A percentile compares a stretch with the other conserved stretches of the same genome.
phyloP scores from a whole-genome alignment of 192 early-diverging fungal genomes.

The Physocladia obscura region DNA sequence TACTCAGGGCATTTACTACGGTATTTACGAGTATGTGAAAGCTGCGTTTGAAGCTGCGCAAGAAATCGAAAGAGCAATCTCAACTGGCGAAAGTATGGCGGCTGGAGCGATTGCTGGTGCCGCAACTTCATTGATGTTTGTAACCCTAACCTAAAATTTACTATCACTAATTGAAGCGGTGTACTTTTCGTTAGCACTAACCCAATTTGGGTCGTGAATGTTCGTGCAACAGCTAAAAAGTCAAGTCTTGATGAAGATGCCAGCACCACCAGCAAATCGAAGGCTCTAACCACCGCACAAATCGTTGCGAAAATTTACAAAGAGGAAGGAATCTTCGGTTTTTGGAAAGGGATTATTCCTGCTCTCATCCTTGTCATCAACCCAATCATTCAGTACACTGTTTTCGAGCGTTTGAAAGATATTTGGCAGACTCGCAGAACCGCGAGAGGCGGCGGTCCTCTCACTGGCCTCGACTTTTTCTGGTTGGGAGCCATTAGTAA shows the following conservation, averaged over 20 bases:
- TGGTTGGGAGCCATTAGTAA: slow-evolving; percentile 93
- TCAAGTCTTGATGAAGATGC: slow-evolving; percentile 49
- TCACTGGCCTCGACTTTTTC: slow-evolving; percentile 90
- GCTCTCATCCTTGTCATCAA: slow-evolving; percentile 98
- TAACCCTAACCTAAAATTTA: neutral
- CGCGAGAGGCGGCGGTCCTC: slow-evolving; percentile 35
- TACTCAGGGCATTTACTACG: slow-evolving; percentile 82
- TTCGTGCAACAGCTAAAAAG: slow-evolving; percentile 80
- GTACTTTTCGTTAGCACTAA: slow-evolving; percentile 68
- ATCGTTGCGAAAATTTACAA: slow-evolving; percentile 77
- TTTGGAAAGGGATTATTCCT: slow-evolving; percentile 91
- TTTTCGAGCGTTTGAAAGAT: slow-evolving; percentile 91
- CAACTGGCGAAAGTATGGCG: slow-evolving; percentile 86
- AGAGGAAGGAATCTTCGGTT: slow-evolving; percentile 81
- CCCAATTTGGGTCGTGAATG: slow-evolving; percentile 98
- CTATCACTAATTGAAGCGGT: too few species aligned
- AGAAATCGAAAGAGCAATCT: slow-evolving; percentile 61
- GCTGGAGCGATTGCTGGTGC: slow-evolving; percentile 85
- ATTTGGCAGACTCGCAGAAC: slow-evolving; percentile 58
- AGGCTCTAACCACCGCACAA: slow-evolving; percentile 41
- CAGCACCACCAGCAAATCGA: slow-evolving; percentile 1
- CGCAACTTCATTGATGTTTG: slow-evolving; percentile 32
- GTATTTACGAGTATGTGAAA: slow-evolving; percentile 85
- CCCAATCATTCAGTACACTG: slow-evolving; percentile 99
- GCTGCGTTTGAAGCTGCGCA: slow-evolving; percentile 71